A percentile compares a stretch with the other conserved stretches of the same genome.
These are phyloP conservation scores for Colletotrichum costaricense DNA, from an alignment of 2,329 filamentous ascomycete species.

Conservation along the genomic window DNA sequence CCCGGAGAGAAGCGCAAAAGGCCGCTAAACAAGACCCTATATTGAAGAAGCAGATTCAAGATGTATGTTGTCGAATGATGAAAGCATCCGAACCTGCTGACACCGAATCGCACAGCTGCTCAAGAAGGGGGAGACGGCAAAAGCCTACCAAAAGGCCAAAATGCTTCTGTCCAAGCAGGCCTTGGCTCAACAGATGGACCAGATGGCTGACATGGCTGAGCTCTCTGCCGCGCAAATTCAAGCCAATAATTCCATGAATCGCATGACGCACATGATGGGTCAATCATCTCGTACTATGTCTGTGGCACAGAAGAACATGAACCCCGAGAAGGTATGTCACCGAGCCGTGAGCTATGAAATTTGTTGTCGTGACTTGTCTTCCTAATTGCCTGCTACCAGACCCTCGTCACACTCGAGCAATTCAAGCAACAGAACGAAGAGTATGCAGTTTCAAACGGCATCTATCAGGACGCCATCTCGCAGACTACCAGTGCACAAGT, in stretches of 20 bases:
- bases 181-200: constrained; percentile 72
- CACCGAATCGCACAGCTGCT: constrained; percentile 52
- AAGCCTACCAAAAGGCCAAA: constrained; percentile 73
- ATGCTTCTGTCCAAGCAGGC: constrained; percentile 72
- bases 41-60: constrained; percentile 72
- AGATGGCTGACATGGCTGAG: constrained; percentile 73
- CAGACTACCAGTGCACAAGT: constrained; percentile 80
- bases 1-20: constrained; percentile 70
- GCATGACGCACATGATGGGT: constrained; percentile 73
- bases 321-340: constrained; percentile 63
- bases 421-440: constrained; percentile 73
- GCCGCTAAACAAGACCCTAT: constrained; percentile 70
- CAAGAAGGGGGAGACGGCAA: constrained; percentile 72
- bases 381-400: constrained; percentile 47
- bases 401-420: constrained; percentile 70
- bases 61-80: constrained; percentile 43
- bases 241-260: constrained; percentile 74
- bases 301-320: constrained; percentile 67
- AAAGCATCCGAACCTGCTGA: background rate
- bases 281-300: constrained; percentile 69
- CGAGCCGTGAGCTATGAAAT: no score
- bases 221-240: constrained; percentile 70
- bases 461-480: constrained; percentile 88
- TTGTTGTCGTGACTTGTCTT: background rate
- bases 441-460: constrained; percentile 74